phyloP scores from a whole-genome alignment of 2,329 filamentous ascomycete genomes.

The Fusarium nanum region DNA sequence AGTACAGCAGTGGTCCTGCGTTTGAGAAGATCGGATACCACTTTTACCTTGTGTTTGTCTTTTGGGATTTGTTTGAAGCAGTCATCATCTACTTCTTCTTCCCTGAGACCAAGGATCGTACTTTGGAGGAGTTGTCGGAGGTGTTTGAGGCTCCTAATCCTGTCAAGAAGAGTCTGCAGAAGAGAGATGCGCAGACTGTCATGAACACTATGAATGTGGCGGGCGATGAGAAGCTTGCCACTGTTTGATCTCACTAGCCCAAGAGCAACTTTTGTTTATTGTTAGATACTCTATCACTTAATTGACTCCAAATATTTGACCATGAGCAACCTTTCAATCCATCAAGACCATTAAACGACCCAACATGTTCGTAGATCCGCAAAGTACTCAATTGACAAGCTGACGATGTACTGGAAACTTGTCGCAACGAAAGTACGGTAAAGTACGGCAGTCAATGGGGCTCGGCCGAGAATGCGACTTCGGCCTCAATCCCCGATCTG shows the following conservation, averaged over 20 bases:
- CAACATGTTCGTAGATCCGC: too few relatives aligned
- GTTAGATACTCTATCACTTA: too few relatives aligned
- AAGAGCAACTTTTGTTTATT: too few relatives aligned
- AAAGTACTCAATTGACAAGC: too few relatives aligned
- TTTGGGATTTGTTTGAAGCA: constrained; percentile 58
- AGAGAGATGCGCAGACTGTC: constrained; percentile 57
- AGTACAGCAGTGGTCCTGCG: constrained; percentile 58
- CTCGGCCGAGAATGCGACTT: background rate
- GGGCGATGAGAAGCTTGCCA: constrained; percentile 45
- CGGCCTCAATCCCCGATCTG: background rate
- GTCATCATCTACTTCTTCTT: constrained; percentile 63
- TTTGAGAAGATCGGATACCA: constrained; percentile 58
- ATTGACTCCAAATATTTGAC: too few relatives aligned
- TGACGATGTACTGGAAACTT: background rate
- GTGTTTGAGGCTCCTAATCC: constrained; percentile 62
- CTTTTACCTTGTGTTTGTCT: constrained; percentile 59
- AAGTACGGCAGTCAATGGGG: background rate
- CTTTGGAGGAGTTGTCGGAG: constrained; percentile 65
- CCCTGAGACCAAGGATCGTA: constrained; percentile 59
- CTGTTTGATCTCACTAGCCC: background rate
- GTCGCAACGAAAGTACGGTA: background rate
- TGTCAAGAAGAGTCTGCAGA: constrained; percentile 58
- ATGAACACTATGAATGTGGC: constrained; percentile 54
- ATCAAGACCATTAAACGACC: too few relatives aligned
- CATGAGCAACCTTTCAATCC: too few relatives aligned